Base-by-base conservation (phyloP, 306 rosid species). In the Glycine tomentella region DNA sequence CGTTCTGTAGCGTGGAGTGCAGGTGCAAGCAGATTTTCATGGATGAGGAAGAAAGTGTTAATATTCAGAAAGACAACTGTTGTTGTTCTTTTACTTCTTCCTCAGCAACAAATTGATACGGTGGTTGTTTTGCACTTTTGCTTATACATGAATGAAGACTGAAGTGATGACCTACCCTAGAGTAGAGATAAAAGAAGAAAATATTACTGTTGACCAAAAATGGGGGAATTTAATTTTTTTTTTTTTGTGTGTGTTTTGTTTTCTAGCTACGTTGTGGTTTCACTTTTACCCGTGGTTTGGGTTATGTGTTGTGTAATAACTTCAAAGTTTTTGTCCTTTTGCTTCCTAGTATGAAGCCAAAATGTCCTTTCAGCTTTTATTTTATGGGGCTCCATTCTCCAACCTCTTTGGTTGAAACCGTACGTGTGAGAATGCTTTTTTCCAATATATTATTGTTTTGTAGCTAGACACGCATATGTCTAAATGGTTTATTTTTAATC, bases 1-100 rank as follows among this genome's bases (percentile, higher is more conserved):
- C 92, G 2, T 93, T 95, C 51, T 95, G 98, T 49, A 95, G 98
- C 68, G 96, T 75, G 85, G 99, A 95, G 86, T 93, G 98, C 77
- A 84, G 97, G 79, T 90, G 90, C 87, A 86, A 89, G 82, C 98
- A 95, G 86, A 95, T 95, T 79, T 86, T 90, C 77, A 90, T 95
- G 94, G 99, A 95, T 74, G 97, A 94, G 57, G 96, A 91, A 81
- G 96, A 90, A 77, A 87, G 71, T 81, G 6, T 38, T 38, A 38
- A 4, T 38, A 9, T 89, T 86, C 76, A 69, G 46, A 83, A 74
- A 2, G 90, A 86, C 3, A 89, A 89, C 75, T 89, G 92, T 76
- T 89, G 92, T 78, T 89, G 92, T 78, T 90, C 87, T 6, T 7
- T 88, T 36, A 80, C 88, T 36, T 90, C 91, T 82, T 80, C 97